Evolutionary conservation across 2,329 filamentous ascomycete species (phyloP), one percentile per base, ranked within the genome.

Genomic region (Metarhizium anisopliae): DNA sequence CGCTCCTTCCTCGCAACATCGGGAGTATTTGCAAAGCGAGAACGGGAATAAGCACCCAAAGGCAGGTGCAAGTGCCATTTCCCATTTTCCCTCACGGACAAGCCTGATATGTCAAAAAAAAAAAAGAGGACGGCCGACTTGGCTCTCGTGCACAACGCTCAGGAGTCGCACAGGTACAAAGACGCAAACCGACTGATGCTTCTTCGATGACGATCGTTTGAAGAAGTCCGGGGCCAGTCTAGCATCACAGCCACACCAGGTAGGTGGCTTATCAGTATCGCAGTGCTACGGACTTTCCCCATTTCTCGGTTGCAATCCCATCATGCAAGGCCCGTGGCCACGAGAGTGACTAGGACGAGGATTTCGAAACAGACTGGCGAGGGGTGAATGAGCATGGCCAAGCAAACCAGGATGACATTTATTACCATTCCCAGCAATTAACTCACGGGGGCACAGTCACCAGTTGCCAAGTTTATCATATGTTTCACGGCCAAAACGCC

Each of bases 401-500:
- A 18, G 16, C n/a, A 18, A 45, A 11, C 6, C 16, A 18, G 16
- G 3, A 42, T 25, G 25, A 25, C 25, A 25, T 25, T 25, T 25
- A 25, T 25, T 25, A 25, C 4, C 25, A 25, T 25, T 25, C 25
- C 25, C 25, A 25, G 25, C 25, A 25, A 25, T 25, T 25, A 25
- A 25, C 25, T 25, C 25, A 25, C 25, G 3, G 25, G 25, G 25
- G 25, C 25, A 25, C 25, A 25, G 25, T 4, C 3, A 25, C 25
- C 25, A 25, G 13, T 6, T 18, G 40, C 14, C 10, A 42, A 14
- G 40, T 42, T 18, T 16, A 42, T 35, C 32, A 13, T 52, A 35
- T 13, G 52, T 29, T 53, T 49, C 32, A 16, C 54, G 40, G 54
- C 20, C 32, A 55, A 55, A 52, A 40, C 50, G 13, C 47, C 45